Evolutionary conservation across 2,329 filamentous ascomycete genomes (phyloP), one percentile per base, ranked within the genome.

Genomic region (Cyphellophora europaea): DNA sequence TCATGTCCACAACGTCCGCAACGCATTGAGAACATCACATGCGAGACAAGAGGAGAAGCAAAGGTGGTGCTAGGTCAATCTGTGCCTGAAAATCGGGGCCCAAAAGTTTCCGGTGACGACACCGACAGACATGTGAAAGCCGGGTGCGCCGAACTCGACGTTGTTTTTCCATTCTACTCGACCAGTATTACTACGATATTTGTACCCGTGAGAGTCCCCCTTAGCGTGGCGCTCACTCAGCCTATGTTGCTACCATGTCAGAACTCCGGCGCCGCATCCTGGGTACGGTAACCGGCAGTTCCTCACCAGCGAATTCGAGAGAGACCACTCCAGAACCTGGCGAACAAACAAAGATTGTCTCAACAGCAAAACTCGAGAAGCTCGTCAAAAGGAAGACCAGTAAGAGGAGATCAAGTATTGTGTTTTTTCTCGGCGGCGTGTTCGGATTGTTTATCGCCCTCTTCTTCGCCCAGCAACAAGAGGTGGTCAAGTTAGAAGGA

Each of bases 371-470:
- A 46, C 58, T 72, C 27, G 59, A 62, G 42, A 43, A 46, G 36
- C 35, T 50, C 25, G 42, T 21, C 27, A 45, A 40, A 3, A 58
- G 55, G 30, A 58, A 57, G 28, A 49, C 54, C 33, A 73, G 74
- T 44, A 93, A 89, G 62, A 75, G 84, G 48, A 77, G 79, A 43
- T 83, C 77, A 58, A 79, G 79, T 2, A 76, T 93, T 52, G 82
- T 95, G 17, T 96, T 98, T 59, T 65, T 80, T 6, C 68, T 98
- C 13, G 91, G 91, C 19, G 85, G 87, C 27, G 53, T 98, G n/a
- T 89, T 91, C 50, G 91, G 91, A 10, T 72, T 98, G 37, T 64
- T 93, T n/a, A 71, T 80, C 2, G 91, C 91, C 2, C 80, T 87
- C 18, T 87, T 94, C 59, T 91, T 98, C 49, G 89, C 88, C 18